These are phyloP conservation scores for Colletotrichum agaves DNA, from an alignment of 2,329 filamentous ascomycete species.

Conservation along the genomic window DNA sequence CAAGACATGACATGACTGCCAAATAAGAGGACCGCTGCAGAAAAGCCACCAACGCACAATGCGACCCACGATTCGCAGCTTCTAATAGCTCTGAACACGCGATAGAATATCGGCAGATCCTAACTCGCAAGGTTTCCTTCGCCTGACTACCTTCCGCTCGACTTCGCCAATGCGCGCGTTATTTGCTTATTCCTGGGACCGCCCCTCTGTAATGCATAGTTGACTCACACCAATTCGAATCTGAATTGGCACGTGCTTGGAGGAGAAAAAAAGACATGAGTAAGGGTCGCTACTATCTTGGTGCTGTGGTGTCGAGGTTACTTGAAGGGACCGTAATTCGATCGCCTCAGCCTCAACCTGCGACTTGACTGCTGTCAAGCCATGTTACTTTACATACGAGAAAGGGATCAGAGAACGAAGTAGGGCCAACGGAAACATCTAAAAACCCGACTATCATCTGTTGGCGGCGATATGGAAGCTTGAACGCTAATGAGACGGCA, in stretches of 20 bases:
- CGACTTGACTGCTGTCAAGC: slow-evolving; percentile 3
- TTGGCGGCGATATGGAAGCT: no score
- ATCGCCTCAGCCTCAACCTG: background rate
- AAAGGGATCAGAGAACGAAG: no score
- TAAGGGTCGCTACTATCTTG: background rate
- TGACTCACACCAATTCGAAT: background rate
- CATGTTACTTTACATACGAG: background rate
- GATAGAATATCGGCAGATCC: background rate
- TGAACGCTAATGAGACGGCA: no score
- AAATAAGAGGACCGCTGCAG: background rate
- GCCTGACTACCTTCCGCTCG: background rate
- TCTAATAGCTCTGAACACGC: background rate
- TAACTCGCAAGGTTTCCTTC: slow-evolving; percentile 4
- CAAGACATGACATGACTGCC: background rate
- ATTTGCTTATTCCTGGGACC: background rate
- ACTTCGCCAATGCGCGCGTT: background rate
- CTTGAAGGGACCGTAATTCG: no score
- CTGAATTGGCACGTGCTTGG: background rate
- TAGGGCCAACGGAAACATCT: no score
- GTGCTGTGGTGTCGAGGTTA: background rate
- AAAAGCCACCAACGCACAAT: background rate
- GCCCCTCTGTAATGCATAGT: background rate
- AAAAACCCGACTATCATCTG: no score
- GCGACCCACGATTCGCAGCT: background rate
- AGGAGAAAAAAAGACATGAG: background rate